Evolutionary conservation across 805 yeast genomes (phyloP), one percentile per base, ranked within the genome.

Genomic region (Candida xyloterini): DNA sequence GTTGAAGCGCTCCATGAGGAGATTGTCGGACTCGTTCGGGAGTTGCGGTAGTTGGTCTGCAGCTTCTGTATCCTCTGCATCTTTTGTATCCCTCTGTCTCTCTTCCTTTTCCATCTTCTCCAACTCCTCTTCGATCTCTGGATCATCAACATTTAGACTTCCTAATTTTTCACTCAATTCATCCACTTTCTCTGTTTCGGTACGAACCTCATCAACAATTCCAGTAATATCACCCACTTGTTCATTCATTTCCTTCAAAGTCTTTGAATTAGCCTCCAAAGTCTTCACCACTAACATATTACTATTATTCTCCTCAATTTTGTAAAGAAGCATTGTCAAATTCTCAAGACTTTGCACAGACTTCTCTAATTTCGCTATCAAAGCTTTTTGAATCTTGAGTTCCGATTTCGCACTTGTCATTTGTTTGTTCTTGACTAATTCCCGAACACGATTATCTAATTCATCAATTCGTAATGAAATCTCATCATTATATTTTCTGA

Each of bases 291-390:
- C 47, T 23, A 53, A 21, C 10, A 47, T 7, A 37, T 55, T 57
- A 35, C 44, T 51, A 21, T 52, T 50, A 10, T 63, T 56, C 29
- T 56, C 60, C 26, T 59, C 57, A 15, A 62, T 46, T 27, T 52
- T 55, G 25, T 49, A 27, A 27, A 53, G 43, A 21, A 61, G 28
- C 1, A 46, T 18, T 7, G 46, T 36, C 33, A 62, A 32, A 13
- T 55, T 54, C 28, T 56, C 64, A 13, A 53, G 33, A 15, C 50
- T 52, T 5, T 30, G 13, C 6, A 44, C 27, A 4, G 55, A 45
- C n/a, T 45, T 30, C 5, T 43, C 30, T 15, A 60, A 35, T 34
- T 60, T 61, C 2, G 28, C 30, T 21, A 50, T 49, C 20, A 60
- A 22, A 3, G 48, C 15, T 25, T 50, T 56, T 20, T 51, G 58